Base-by-base conservation (phyloP, 371 early-diverging fungal genomes). In the Haplosporangium sp. region DNA sequence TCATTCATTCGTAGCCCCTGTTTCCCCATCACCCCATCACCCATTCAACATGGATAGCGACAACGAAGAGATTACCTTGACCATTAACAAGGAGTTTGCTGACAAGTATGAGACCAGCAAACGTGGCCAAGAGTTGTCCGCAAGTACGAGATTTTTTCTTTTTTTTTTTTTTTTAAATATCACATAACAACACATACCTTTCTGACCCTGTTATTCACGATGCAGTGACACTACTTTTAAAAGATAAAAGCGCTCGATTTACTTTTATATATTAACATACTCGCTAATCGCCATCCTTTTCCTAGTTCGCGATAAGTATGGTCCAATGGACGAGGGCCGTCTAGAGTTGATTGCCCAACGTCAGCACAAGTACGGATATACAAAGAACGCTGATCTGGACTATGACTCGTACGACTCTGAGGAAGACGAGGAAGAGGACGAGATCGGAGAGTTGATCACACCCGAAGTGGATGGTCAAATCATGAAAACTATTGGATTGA, bases 381-480 rank as follows among this genome's bases (percentile, higher is more conserved):
- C 61, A 62, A 73, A 64, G 70, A 81, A 66, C 74, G 76, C 57
- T 45, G 73, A 62, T 41, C 63, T 62, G 57, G 71, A 76, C 47
- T 69, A 71, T 38, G 73, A 75, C 64, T 80, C 81, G 7, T 81
- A 82, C 37, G 84, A 81, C 12, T 74, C 73, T 0, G 84, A 85
- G 13, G 84, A 86, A 23, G 84, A 81, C 36, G 94, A 91, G 55
- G 95, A 91, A 29, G 98, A 98, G 66, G 99, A 98, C 83, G 96
- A 96, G 58, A 84, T 85, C 29, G 96, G 93, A 12, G 91, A 90
- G 55, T 84, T 96, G 51, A 82, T 96, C 18, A 96, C 97, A 16
- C 94, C 96, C 11, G 95, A 90, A 48, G 79, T 97, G 10, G 98
- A 98, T 68, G 91, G 92, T 4, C 95, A 97, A 75, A 96, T 98